phyloP scores from a whole-genome alignment of 805 yeast genomes.

The Diddensiella caesifluorescens region DNA sequence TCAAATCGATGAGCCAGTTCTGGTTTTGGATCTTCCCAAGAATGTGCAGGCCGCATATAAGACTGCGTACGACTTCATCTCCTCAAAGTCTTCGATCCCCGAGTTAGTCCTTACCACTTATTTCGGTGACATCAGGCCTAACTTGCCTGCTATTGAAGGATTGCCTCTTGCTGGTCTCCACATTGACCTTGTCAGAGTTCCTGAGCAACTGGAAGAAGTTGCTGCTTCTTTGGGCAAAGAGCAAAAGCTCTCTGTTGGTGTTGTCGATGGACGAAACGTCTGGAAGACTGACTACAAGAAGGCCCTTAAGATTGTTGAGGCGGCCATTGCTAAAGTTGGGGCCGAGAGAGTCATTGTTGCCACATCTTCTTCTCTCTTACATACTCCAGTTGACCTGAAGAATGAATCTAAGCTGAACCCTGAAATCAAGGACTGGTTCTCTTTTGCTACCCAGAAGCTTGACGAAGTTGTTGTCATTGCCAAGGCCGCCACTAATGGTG shows the following conservation, averaged over 20 bases:
- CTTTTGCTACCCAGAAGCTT: conserved; percentile 96
- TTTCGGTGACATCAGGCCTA: conserved; percentile 98
- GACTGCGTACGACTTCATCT: conserved; percentile 76
- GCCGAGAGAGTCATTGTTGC: conserved; percentile 68
- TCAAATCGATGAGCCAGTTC: conserved; percentile 96
- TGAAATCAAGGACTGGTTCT: conserved; percentile 95
- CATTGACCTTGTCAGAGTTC: conserved; percentile 92
- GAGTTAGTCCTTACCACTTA: conserved; percentile 81
- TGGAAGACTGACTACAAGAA: conserved; percentile 95
- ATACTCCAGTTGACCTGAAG: conserved; percentile 95
- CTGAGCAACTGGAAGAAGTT: conserved; percentile 90
- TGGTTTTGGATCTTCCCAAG: conserved; percentile 89
- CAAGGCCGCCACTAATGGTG: conserved; percentile 69
- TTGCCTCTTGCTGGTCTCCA: conserved; percentile 95
- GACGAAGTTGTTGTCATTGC: conserved; percentile 86
- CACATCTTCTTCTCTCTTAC: conserved; percentile 93
- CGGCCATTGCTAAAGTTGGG: conserved; percentile 82
- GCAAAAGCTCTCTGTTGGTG: conserved; percentile 91
- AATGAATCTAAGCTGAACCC: conserved; percentile 88
- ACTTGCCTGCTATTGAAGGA: conserved; percentile 79
- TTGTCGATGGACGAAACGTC: conserved; percentile 98
- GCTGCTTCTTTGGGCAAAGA: conserved; percentile 56
- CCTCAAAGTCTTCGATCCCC: conserved; percentile 65
- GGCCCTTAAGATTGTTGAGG: conserved; percentile 75
- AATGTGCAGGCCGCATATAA: conserved; percentile 80